Base-by-base conservation (phyloP, 371 early-diverging fungal genomes). In the Mortierella sp. region DNA sequence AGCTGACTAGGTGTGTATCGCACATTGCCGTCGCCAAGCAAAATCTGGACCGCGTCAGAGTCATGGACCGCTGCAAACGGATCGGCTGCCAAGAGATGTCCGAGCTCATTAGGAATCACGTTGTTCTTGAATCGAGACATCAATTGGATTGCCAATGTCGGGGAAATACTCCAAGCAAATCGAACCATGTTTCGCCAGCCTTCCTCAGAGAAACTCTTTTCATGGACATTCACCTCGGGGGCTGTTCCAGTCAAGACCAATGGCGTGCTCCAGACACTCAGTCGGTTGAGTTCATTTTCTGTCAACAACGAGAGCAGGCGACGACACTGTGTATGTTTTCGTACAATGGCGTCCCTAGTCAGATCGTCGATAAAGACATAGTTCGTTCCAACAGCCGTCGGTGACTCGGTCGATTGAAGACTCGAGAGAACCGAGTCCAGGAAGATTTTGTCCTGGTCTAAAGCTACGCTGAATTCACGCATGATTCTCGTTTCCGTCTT, bases 211-310 rank as follows among this genome's bases (percentile, higher is more conserved):
- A 59, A 79, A 81, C 37, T 68, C 82, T 14, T 82, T 70, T n/a
- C 82, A 81, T 37, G 80, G 64, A 16, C 82, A 81, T 55, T 87
- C 74, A 43, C 83, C 82, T 15, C 82, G 72, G 4, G 82, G 63
- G 64, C 84, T 85, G 47, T 57, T 23, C 60, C 60, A 9, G 21
- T 46, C 26, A 60, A 28, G 29, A 60, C 60, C 60, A 90, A 77
- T 1, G 95, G 94, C 60, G 91, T 90, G 58, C 84, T 85, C 95
- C 97, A 95, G 0, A 93, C 88, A 7, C 88, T 84, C 56, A 94
- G 80, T n/a, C 93, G 89, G 43, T 88, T 84, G 30, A 97, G 73
- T 74, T 97, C 98, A 63, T 91, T 92, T 70, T 96, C 97, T 25
- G 96, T 69, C 29, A 97, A 86, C 21, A 96, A 64, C 60, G 93